A percentile compares a stretch with the other conserved stretches of the same genome.
Evolutionary conservation across 495 filamentous ascomycete species (phyloP).

Genomic region (Penicillium canariense): DNA sequence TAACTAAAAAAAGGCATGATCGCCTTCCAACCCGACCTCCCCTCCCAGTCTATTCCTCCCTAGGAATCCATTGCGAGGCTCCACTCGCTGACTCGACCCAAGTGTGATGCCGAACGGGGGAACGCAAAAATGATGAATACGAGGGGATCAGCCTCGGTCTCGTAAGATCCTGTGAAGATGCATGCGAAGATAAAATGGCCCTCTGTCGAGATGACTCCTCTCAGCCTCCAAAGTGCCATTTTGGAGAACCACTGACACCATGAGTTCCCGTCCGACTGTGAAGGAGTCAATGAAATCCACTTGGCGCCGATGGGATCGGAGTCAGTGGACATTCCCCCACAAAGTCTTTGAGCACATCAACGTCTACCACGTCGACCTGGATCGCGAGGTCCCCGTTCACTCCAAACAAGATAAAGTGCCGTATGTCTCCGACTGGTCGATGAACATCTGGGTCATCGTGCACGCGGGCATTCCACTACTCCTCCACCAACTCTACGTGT

Average conservation of each 20-base stretch:
- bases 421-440: slow-evolving; percentile 18
- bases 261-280: not conserved
- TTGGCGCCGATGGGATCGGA: slow-evolving; percentile 26
- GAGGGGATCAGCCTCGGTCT: not conserved
- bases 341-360: slow-evolving; percentile 22
- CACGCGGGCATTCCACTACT: slow-evolving; percentile 23
- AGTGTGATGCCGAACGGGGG: not conserved
- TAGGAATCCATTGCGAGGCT: not conserved
- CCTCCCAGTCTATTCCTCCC: not conserved
- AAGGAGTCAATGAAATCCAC: slow-evolving; percentile 39
- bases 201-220: not conserved
- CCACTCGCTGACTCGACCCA: not conserved
- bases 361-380: slow-evolving; percentile 21
- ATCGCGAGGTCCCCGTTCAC: slow-evolving; percentile 25
- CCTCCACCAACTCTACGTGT: slow-evolving; percentile 26
- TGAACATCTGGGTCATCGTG: slow-evolving; percentile 24
- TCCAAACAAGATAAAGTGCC: slow-evolving; percentile 31
- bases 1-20: not conserved
- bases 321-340: slow-evolving; percentile 23
- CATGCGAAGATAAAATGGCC: not conserved
- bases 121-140: not conserved
- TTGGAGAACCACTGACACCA: not conserved
- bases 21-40: not conserved
- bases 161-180: not conserved
- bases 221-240: not conserved